Base-by-base conservation (phyloP, 345 rosid genomes). In the Schrenkiella parvula region DNA sequence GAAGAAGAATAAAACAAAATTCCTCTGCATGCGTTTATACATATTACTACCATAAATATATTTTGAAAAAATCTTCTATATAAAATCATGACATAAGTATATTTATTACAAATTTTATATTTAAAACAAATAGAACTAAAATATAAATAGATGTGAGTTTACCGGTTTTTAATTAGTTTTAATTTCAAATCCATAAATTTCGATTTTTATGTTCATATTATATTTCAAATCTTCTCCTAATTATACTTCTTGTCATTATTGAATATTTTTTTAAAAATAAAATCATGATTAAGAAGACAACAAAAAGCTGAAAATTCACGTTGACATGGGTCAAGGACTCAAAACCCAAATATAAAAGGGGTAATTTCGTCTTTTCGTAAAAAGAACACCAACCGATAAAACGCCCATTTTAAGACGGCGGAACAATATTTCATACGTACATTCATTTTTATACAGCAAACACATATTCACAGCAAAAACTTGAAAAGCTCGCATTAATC, bases 331-430 rank as follows among this genome's bases (percentile, higher is more conserved):
- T 15, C 56, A 21, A 15, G 3, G 1, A 51, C 9, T 15, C 64
- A 35, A 56, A 15, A 57, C 17, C 29, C 47, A 64, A 55, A 55
- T 65, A 43, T 25, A 1, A 22, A 12, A 52, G 2, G 73, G 70
- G 64, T 42, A 68, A 13, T 51, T 7, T 32, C 14, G 79, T 51
- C 68, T 52, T 68, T 60, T 48, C 0, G 4, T 0, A 18, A 21
- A 21, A 51, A 25, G 14, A 35, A 62, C 70, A 61, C 70, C 79
- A 75, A 75, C 79, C 74, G 70, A 61, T 68, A 75, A 75, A 75
- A 75, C 79, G 50, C 65, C 58, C 57, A 32, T 53, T 53, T 64
- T 64, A 64, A 72, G 38, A 60, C 38, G 60, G 62, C 56, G 70
- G 68, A 44, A 59, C 74, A 60, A 51, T 29, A 5, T 57, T 9